These are phyloP conservation scores for Fusarium clavum DNA, from an alignment of 2,329 filamentous ascomycete species.

Conservation along the genomic window DNA sequence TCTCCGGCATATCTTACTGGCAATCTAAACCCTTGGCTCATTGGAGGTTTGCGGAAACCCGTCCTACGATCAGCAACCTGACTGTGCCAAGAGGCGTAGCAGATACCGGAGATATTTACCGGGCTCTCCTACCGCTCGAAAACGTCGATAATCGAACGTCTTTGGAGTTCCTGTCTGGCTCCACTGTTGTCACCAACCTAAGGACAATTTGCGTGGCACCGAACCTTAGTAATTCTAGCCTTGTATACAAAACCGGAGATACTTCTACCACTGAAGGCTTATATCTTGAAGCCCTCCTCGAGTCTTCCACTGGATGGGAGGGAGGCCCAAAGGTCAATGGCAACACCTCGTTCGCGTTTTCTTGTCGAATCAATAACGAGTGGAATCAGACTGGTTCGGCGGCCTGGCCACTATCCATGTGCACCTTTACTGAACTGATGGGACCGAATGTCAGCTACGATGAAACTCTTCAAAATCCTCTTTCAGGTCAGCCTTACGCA, in stretches of 20 bases:
- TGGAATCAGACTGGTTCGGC: background rate
- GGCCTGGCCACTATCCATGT: slow-evolving; percentile 8
- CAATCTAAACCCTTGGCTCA: background rate
- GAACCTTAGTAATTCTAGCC: rapidly evolving
- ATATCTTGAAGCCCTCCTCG: background rate
- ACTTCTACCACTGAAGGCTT: background rate
- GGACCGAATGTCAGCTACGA: background rate
- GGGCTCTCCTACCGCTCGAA: background rate
- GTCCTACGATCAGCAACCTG: background rate
- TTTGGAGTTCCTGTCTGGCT: background rate
- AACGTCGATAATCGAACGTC: background rate
- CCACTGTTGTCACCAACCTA: background rate
- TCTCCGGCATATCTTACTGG: background rate
- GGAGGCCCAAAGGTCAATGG: background rate
- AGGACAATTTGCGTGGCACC: background rate
- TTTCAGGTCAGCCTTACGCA: slow-evolving; percentile 3
- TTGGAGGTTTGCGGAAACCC: slow-evolving; percentile 4
- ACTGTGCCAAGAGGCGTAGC: background rate
- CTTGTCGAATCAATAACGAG: slow-evolving; percentile 1
- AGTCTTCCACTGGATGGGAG: background rate
- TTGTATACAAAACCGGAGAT: background rate
- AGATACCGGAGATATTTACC: slow-evolving; percentile 13
- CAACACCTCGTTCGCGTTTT: rapidly evolving
- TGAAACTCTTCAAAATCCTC: background rate
- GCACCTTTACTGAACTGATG: background rate